These are phyloP conservation scores for Naematelia aurantialba DNA, from an alignment of 768 basidiomycete genomes.

Conservation along the genomic window DNA sequence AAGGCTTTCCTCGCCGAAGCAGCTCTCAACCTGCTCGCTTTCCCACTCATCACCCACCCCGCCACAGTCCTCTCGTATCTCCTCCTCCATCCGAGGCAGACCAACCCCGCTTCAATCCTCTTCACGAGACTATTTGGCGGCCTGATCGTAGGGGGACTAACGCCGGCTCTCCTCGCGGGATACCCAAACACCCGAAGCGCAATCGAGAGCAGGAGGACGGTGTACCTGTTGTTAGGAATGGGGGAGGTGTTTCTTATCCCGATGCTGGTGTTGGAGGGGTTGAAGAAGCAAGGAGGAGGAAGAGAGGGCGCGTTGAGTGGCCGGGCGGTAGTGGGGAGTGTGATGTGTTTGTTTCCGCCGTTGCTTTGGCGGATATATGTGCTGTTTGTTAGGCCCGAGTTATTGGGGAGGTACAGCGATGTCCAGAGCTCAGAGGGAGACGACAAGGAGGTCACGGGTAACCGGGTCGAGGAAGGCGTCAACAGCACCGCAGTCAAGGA, in stretches of 20 bases:
- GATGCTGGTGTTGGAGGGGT: conserved; percentile 16
- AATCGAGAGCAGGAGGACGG: conserved; percentile 14
- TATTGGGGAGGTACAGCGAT: conserved; percentile 25
- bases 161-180: conserved; percentile 19
- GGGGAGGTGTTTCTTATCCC: conserved; percentile 31
- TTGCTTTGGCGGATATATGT: conserved; percentile 28
- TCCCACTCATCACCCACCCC: conserved; percentile 38
- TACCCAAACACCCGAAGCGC: conserved; percentile 14
- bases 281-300: conserved; percentile 8
- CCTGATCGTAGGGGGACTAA: conserved; percentile 28
- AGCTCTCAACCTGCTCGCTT: conserved; percentile 25
- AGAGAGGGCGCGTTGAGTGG: conserved; percentile 12
- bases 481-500: too few species aligned
- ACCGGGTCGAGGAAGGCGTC: too few species aligned
- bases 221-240: conserved; percentile 23
- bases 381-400: conserved; percentile 19
- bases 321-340: conserved; percentile 7
- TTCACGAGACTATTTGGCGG: conserved; percentile 31
- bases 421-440: too few species aligned
- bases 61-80: conserved; percentile 22
- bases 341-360: conserved; percentile 20
- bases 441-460: too few species aligned
- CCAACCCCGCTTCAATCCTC: conserved; percentile 26
- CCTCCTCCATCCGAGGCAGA: conserved; percentile 21
- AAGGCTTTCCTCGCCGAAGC: conserved; percentile 37